phyloP scores from a whole-genome alignment of 2,329 filamentous ascomycete genomes.

The Metarhizium guizhouense region DNA sequence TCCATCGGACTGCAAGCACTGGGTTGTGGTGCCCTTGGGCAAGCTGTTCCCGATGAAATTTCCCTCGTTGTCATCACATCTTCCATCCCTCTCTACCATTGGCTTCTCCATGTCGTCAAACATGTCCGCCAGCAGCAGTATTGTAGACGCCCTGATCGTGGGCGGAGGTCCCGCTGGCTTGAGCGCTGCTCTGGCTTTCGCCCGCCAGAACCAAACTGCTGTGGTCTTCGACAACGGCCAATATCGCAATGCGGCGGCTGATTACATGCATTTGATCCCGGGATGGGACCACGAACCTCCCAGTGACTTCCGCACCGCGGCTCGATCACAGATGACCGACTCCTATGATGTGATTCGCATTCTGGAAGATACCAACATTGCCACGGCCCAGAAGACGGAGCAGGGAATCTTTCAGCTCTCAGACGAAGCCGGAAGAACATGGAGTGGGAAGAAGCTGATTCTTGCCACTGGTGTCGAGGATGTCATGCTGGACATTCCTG shows the following conservation, averaged over 20 bases:
- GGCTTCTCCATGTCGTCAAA: too few species aligned
- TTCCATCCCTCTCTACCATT: too few species aligned
- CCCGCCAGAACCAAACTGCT: not conserved
- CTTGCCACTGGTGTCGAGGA: not conserved
- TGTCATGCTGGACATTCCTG: not conserved
- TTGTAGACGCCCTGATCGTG: not conserved
- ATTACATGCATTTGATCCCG: constrained; percentile 36
- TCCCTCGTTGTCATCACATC: too few species aligned
- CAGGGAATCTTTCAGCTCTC: not conserved
- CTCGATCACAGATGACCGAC: constrained; percentile 16
- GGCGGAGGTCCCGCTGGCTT: not conserved
- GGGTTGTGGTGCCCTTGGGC: too few species aligned
- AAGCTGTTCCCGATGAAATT: too few species aligned
- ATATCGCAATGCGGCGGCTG: constrained; percentile 40
- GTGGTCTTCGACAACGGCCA: constrained; percentile 40
- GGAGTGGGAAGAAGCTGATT: not conserved
- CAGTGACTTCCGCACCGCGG: constrained; percentile 24
- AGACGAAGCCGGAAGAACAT: not conserved
- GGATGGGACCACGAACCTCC: constrained; percentile 11
- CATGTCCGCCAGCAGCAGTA: too few species aligned
- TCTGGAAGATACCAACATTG: too few species aligned
- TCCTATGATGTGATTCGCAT: not conserved
- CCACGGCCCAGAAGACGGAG: not conserved
- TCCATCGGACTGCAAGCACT: too few species aligned
- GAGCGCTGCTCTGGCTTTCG: not conserved